Conservation (phyloP, 2,329 filamentous ascomycete genomes). For the Escovopsis sp. region DNA sequence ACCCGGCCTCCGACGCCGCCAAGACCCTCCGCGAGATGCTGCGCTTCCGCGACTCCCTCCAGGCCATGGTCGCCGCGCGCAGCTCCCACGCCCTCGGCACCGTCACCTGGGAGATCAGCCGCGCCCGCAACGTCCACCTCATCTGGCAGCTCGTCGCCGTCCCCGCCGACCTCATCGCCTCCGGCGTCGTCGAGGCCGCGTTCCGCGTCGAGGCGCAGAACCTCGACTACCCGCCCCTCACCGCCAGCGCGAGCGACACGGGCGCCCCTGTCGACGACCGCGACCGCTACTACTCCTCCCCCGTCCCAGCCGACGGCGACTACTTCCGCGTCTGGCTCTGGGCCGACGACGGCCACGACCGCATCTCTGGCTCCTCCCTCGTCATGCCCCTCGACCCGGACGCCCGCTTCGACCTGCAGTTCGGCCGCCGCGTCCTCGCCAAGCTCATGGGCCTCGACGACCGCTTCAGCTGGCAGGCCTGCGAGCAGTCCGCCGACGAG, state of each 20-base stretch:
- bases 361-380: conserved; percentile 46
- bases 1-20: conserved; percentile 36
- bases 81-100: conserved; percentile 51
- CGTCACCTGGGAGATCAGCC: conserved; percentile 87
- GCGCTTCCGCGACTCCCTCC: conserved; percentile 60
- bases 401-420: conserved; percentile 78
- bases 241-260: conserved; percentile 31
- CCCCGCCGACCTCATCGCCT: conserved; percentile 47
- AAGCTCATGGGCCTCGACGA: conserved; percentile 71
- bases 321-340: conserved; percentile 78
- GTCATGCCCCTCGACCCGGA: conserved; percentile 58
- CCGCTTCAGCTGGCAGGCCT: conserved; percentile 74
- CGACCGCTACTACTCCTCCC: too few relatives aligned
- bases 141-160: conserved; percentile 91
- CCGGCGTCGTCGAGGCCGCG: conserved; percentile 68
- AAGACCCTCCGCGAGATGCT: conserved; percentile 68
- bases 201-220: conserved; percentile 86
- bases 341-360: conserved; percentile 39
- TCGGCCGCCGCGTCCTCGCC: conserved; percentile 72
- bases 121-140: conserved; percentile 63
- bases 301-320: conserved; percentile 26
- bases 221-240: conserved; percentile 35
- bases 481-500: conserved; percentile 59
- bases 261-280: conserved; percentile 29
- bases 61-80: conserved; percentile 55